These are phyloP conservation scores for Ceratocystis ficicola DNA, from an alignment of 2,329 filamentous ascomycete genomes.

Conservation along the genomic window DNA sequence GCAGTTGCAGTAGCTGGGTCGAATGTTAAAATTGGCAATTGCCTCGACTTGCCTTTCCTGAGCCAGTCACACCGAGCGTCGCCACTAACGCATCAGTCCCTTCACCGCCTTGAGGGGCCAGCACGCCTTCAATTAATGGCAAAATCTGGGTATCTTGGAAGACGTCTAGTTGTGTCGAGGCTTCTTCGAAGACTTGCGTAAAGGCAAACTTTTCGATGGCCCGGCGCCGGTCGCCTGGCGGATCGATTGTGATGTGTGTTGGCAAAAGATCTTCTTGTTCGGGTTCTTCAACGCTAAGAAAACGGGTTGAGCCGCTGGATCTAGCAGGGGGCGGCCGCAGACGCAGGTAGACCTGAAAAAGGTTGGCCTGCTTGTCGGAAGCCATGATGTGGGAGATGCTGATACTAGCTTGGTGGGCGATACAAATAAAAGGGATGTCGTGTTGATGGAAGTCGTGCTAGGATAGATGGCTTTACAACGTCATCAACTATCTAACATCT, in stretches of 20 bases:
- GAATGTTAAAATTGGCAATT: neutral
- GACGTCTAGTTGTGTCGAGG: constrained; percentile 70
- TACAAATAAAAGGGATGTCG: neutral
- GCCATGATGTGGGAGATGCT: neutral
- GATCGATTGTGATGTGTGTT: constrained; percentile 64
- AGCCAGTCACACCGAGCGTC: constrained; percentile 86
- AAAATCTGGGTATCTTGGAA: constrained; percentile 70
- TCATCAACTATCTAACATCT: neutral
- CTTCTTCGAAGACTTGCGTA: constrained; percentile 83
- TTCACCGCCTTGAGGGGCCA: constrained; percentile 53
- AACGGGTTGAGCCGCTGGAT: constrained; percentile 45
- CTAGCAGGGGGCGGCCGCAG: constrained; percentile 49
- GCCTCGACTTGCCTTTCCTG: constrained; percentile 61
- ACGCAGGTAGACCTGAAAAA: constrained; percentile 88
- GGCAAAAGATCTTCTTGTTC: constrained; percentile 32
- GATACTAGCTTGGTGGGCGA: neutral
- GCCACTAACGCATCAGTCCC: constrained; percentile 83
- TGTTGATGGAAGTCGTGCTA: neutral
- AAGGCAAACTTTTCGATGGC: constrained; percentile 92
- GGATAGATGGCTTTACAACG: neutral
- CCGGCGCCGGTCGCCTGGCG: constrained; percentile 72
- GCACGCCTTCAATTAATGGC: constrained; percentile 65
- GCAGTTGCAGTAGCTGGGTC: neutral
- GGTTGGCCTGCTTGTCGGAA: constrained; percentile 32
- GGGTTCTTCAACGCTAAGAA: constrained; percentile 62